phyloP scores from a whole-genome alignment of 345 rosid genomes.

The Syzygium grande region DNA sequence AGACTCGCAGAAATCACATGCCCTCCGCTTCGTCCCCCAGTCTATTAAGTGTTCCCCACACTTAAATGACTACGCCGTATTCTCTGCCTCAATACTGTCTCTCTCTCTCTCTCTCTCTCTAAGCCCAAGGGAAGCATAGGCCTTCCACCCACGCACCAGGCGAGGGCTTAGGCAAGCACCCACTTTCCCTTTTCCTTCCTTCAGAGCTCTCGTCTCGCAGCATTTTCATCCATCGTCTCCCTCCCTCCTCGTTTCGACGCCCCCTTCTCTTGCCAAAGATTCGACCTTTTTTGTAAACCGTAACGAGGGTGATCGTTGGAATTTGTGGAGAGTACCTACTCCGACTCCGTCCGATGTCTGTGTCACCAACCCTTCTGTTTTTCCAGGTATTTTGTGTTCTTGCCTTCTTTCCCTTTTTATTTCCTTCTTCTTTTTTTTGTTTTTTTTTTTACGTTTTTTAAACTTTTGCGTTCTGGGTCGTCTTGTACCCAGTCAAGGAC shows the following conservation, averaged over 20 bases:
- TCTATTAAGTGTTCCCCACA: background rate
- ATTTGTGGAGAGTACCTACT: background rate
- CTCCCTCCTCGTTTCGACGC: background rate
- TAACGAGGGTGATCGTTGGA: background rate
- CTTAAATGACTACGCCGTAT: background rate
- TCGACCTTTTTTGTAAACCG: background rate
- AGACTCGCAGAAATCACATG: background rate
- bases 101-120: background rate
- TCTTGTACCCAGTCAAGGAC: background rate
- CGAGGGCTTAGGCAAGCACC: background rate
- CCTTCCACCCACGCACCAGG: background rate
- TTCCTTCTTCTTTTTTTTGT: background rate
- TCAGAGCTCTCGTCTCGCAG: background rate
- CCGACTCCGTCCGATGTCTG: background rate
- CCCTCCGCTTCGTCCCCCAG: background rate
- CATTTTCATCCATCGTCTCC: background rate
- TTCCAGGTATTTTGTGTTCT: background rate
- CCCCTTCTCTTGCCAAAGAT: background rate
- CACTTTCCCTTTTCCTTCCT: background rate
- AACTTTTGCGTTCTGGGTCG: background rate
- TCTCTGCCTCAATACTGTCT: background rate
- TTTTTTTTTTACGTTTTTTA: background rate
- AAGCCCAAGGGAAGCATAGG: background rate
- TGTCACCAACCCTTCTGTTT: background rate
- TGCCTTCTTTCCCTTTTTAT: background rate